Evolutionary conservation across 768 basidiomycete genomes (phyloP), one percentile per base, ranked within the genome.

Genomic region (Boletus tomentosulus): DNA sequence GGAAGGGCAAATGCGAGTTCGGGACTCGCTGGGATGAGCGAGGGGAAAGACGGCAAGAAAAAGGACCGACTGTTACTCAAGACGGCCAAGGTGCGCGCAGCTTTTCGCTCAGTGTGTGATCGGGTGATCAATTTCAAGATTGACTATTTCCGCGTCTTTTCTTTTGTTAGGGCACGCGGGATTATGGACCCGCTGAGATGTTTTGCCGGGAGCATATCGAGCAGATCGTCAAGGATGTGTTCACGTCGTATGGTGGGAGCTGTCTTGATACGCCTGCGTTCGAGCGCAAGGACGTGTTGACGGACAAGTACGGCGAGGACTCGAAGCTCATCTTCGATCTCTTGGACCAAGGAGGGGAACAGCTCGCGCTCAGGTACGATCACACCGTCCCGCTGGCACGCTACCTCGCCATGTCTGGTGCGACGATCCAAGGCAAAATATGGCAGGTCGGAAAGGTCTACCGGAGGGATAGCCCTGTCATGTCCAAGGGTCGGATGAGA

Each of bases 401-500:
- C 31, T 95, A 92, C 71, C 76, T 99, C 16, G 96, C 97, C 27
- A 98, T 99, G 94, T 84, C 84, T 54, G 89, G 92, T n/a, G 84
- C 83, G n/a, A 86, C 78, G 58, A 74, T 80, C 6, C 84, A 85
- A 60, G 75, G 85, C 57, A 98, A 98, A 73, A 69, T 98, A 13
- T 99, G 93, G 86, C 97, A 98, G 70, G 86, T 99, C 48, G 95
- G 94, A n/a, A 99, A 98, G 73, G 97, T 99, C 19, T 99, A 98
- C 71, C 78, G 97, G 57, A 76, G 97, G 66, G 97, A 99, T 72
- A 92, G 86, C 59, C 97, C 97, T 0, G 95, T 95, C 53, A 94
- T 98, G 87, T 88, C 86, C 28, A 99, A 99, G 75, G 97, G 97
- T 0, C 79, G 97, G 27, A 97, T 99, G 95, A 83, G 97, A 55